A percentile compares a stretch with the other conserved stretches of the same genome.
phyloP scores from a whole-genome alignment of 805 yeast genomes.

The Torulaspora maleeae region DNA sequence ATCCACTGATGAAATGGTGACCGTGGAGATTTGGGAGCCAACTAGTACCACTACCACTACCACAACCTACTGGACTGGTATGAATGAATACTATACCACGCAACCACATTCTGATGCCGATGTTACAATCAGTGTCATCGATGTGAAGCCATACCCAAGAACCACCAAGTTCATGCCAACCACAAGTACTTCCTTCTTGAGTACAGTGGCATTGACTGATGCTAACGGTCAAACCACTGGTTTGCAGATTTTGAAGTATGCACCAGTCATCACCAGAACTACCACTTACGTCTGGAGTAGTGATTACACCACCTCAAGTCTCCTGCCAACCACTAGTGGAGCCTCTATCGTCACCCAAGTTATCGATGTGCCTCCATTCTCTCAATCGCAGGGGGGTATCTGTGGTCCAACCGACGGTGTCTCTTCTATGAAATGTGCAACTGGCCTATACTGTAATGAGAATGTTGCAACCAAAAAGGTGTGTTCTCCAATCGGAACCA shows the following conservation, averaged over 20 bases:
- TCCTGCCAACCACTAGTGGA: conserved; percentile 3
- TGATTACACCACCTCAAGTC: conserved; percentile 1
- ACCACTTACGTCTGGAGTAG: conserved; percentile 11
- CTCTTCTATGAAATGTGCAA: conserved; percentile 3
- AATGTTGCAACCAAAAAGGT: background rate
- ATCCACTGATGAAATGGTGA: conserved; percentile 3
- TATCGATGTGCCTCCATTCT: conserved; percentile 10
- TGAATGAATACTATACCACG: conserved; percentile 1
- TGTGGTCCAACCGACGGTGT: conserved; percentile 14
- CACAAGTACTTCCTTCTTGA: conserved; percentile 2
- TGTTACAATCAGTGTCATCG: conserved; percentile 6
- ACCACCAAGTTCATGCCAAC: conserved; percentile 7
- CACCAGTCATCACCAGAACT: conserved; percentile 6
- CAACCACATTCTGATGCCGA: conserved; percentile 4
- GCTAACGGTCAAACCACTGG: conserved; percentile 8
- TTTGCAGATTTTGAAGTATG: conserved; percentile 4
- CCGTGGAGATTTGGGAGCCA: conserved; percentile 10
- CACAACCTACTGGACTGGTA: conserved; percentile 6
- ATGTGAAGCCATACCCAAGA: conserved; percentile 9
- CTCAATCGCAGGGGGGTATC: conserved; percentile 5
- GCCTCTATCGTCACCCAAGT: conserved; percentile 10
- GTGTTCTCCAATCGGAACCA: conserved; percentile 5
- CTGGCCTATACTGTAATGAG: conserved; percentile 8
- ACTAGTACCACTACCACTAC: conserved; percentile 8
- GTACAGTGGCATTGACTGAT: conserved; percentile 4